Conservation (phyloP, 345 rosid species). For the thale cress (Arabidopsis thaliana) region DNA sequence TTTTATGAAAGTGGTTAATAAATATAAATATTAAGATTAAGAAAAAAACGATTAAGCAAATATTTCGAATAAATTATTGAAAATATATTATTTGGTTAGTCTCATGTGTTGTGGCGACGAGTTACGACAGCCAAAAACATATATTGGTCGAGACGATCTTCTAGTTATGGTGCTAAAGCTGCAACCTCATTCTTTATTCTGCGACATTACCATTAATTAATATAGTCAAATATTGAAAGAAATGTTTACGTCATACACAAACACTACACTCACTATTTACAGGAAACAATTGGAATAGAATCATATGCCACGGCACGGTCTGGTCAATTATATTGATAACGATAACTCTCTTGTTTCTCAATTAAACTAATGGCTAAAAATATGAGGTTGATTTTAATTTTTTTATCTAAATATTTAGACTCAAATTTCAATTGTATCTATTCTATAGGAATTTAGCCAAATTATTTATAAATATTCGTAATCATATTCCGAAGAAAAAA, state of each 20-base stretch:
- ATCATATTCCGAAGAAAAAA: neutral
- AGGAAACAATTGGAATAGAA: conserved; percentile 47
- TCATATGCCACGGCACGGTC: conserved; percentile 45
- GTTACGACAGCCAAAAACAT: neutral
- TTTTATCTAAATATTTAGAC: neutral
- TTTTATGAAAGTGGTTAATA: conserved; percentile 9
- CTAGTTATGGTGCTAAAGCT: neutral
- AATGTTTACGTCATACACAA: conserved; percentile 21
- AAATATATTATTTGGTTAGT: neutral
- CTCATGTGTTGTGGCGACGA: conserved; percentile 4
- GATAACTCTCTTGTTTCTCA: conserved; percentile 21
- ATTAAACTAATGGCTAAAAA: conserved; percentile 14
- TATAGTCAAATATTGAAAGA: conserved; percentile 29
- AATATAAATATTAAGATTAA: neutral
- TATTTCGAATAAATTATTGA: neutral
- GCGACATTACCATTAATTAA: neutral
- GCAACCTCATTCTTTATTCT: neutral
- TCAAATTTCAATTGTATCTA: neutral
- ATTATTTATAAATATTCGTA: conserved; percentile 9
- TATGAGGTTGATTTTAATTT: neutral
- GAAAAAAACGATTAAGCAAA: neutral
- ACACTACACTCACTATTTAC: conserved; percentile 3
- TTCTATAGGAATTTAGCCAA: conserved; percentile 15
- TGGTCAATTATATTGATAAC: conserved; percentile 38
- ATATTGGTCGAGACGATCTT: neutral